Conservation (phyloP, 129 eudicot genomes). For the Tagetes erecta region DNA sequence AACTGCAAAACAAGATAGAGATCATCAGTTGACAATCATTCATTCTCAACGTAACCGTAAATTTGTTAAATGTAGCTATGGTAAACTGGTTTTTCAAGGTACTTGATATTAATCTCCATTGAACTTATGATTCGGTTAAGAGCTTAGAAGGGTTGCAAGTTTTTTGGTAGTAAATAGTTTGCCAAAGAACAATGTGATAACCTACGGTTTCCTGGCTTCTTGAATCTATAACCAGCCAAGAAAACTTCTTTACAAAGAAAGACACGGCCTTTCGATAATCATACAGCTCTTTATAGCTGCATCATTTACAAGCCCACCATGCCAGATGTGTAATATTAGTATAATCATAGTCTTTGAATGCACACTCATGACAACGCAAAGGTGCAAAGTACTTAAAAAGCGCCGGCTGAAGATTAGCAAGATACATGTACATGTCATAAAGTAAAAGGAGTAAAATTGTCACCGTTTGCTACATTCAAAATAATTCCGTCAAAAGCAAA, state of each 20-base stretch:
- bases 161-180: neutral
- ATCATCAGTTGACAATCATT: constrained; percentile 18
- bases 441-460: too few relatives aligned
- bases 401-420: too few relatives aligned
- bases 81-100: neutral
- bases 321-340: neutral
- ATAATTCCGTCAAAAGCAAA: too few relatives aligned
- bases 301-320: neutral
- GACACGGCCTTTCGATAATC: neutral
- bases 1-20: constrained; percentile 32
- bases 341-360: neutral
- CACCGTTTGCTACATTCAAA: too few relatives aligned
- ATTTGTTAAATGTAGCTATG: neutral
- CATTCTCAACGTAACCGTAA: neutral
- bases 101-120: neutral
- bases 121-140: neutral
- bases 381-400: too few relatives aligned
- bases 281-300: neutral
- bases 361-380: too few relatives aligned
- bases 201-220: neutral
- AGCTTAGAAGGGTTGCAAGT: neutral
- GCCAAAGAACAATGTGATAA: neutral
- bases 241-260: neutral
- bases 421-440: too few relatives aligned
- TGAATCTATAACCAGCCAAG: neutral